These are phyloP conservation scores for Fusarium brachygibbosum DNA, from an alignment of 2,329 filamentous ascomycete genomes.

Conservation along the genomic window DNA sequence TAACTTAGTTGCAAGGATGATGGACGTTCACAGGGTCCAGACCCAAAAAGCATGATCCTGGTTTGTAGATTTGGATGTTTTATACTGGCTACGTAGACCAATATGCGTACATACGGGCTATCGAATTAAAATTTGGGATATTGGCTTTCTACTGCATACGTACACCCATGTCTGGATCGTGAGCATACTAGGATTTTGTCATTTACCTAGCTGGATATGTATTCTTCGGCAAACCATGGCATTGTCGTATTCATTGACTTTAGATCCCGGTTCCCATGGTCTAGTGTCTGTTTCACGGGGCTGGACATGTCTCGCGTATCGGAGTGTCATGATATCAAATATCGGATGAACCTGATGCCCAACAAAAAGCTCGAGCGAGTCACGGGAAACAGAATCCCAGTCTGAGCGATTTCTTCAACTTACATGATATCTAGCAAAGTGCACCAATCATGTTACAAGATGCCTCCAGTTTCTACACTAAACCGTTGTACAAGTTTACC, in stretches of 20 bases:
- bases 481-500: conserved; percentile 25
- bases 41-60: conserved; percentile 24
- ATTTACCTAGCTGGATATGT: neutral
- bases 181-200: conserved; percentile 12
- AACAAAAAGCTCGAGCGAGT: neutral
- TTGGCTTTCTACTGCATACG: conserved; percentile 27
- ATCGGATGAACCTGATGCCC: conserved; percentile 16
- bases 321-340: conserved; percentile 13
- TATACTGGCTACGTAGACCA: conserved; percentile 31
- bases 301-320: conserved; percentile 26
- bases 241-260: neutral
- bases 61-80: conserved; percentile 41
- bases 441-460: conserved; percentile 3
- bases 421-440: conserved; percentile 4
- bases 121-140: conserved; percentile 33
- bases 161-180: conserved; percentile 25
- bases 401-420: conserved; percentile 5
- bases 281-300: conserved; percentile 17
- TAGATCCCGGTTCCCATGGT: conserved; percentile 2
- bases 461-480: conserved; percentile 13
- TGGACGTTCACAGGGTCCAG: conserved; percentile 21
- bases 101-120: conserved; percentile 31
- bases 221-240: neutral
- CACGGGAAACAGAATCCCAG: conserved; percentile 1
- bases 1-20: conserved; percentile 23